These are phyloP conservation scores for Plasmopara muralis DNA, from an alignment of 352 stramenopile genomes.

Conservation along the genomic window DNA sequence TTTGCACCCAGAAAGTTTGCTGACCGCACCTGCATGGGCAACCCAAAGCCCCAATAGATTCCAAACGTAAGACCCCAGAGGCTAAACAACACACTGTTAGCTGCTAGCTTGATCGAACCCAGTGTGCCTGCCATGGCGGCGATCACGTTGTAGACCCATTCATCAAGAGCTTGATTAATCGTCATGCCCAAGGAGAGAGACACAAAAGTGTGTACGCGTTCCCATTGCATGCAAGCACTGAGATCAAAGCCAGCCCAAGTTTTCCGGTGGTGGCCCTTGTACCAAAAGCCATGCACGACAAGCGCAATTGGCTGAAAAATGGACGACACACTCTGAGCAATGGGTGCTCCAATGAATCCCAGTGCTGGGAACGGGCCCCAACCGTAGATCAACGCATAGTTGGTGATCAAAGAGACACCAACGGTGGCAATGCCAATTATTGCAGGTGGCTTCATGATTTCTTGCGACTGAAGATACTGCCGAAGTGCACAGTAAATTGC, in stretches of 20 bases:
- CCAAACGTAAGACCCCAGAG: conserved; percentile 78
- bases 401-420: conserved; percentile 55
- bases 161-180: conserved; percentile 68
- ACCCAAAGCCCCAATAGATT: conserved; percentile 78
- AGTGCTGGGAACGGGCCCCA: conserved; percentile 45
- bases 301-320: conserved; percentile 72
- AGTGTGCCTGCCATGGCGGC: conserved; percentile 59
- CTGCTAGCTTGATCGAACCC: conserved; percentile 52
- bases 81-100: conserved; percentile 79
- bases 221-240: conserved; percentile 51
- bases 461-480: conserved; percentile 74
- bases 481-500: conserved; percentile 67
- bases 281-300: conserved; percentile 63
- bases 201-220: conserved; percentile 58
- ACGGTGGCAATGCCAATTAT: conserved; percentile 67
- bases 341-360: conserved; percentile 68
- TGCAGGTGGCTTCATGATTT: conserved; percentile 72
- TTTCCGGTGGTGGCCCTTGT: conserved; percentile 74
- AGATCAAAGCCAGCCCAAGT: conserved; percentile 64
- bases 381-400: conserved; percentile 80
- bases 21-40: conserved; percentile 66
- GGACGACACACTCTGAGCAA: conserved; percentile 67
- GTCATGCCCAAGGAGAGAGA: conserved; percentile 71
- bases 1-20: conserved; percentile 77
- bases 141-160: conserved; percentile 77